A percentile compares a stretch with the other conserved stretches of the same genome.
Evolutionary conservation across 176 grass and related monocot genomes (phyloP).

Genomic region (Hordeum marinum): DNA sequence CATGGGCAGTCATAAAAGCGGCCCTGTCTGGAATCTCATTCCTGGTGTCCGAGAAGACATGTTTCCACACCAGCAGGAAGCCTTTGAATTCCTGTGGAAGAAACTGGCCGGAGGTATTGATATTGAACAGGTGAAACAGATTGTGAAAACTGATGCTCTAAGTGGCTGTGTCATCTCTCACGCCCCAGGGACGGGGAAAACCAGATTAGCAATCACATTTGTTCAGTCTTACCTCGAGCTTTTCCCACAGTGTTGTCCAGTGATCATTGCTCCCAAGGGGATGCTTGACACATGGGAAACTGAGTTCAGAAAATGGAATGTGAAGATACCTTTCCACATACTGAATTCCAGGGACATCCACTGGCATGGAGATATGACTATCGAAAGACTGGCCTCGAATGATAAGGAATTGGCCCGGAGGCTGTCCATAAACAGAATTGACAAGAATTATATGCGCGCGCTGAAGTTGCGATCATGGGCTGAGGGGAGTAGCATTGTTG

Average conservation of each 20-base stretch:
- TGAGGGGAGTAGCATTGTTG: slow-evolving; percentile 61
- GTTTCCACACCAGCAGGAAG: slow-evolving; percentile 74
- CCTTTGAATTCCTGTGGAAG: slow-evolving; percentile 83
- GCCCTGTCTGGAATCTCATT: slow-evolving; percentile 70
- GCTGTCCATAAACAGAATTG: slow-evolving; percentile 8
- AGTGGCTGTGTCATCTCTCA: slow-evolving; percentile 96
- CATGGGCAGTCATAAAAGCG: slow-evolving; percentile 20
- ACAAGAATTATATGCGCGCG: slow-evolving; percentile 11
- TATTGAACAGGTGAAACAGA: slow-evolving; percentile 38
- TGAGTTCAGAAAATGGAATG: slow-evolving; percentile 76
- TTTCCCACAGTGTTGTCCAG: slow-evolving; percentile 50
- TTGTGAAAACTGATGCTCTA: slow-evolving; percentile 3
- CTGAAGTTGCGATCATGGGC: slow-evolving; percentile 68
- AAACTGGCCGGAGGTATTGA: slow-evolving; percentile 56
- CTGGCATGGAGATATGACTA: slow-evolving; percentile 40
- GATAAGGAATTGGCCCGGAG: slow-evolving; percentile 19
- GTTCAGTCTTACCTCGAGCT: slow-evolving; percentile 66
- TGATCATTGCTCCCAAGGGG: slow-evolving; percentile 68
- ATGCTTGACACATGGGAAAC: slow-evolving; percentile 68
- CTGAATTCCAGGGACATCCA: slow-evolving; percentile 49
- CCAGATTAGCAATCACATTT: slow-evolving; percentile 69
- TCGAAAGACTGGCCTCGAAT: slow-evolving; percentile 4
- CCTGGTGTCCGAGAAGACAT: slow-evolving; percentile 48
- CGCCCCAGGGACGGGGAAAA: slow-evolving; percentile 90
- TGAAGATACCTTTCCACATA: slow-evolving; percentile 67